Percentiles rank a stretch among this genome's conserved stretches.
phyloP scores from a whole-genome alignment of 306 rosid genomes.

The Erythrophleum fordii region DNA sequence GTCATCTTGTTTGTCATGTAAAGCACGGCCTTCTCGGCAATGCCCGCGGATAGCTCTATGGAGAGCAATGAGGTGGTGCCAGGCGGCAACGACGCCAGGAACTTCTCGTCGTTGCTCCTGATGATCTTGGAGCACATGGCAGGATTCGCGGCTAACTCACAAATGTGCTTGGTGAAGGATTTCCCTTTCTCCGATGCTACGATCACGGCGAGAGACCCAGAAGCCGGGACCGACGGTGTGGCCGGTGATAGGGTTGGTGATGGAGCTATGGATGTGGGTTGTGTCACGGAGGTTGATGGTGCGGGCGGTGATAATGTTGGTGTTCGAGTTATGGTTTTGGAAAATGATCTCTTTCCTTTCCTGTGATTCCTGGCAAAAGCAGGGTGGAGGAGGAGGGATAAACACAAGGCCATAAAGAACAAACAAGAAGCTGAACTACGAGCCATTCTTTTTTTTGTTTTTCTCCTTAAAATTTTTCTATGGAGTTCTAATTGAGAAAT shows the following conservation, averaged over 20 bases:
- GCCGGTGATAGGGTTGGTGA: not conserved
- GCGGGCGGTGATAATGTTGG: not conserved
- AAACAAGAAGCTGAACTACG: not conserved
- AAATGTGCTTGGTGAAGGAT: conserved; percentile 1
- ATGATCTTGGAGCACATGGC: not conserved
- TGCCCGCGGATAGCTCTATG: not conserved
- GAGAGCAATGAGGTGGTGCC: not conserved
- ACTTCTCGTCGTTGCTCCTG: not conserved
- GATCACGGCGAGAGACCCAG: not conserved
- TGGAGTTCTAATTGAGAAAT: not conserved
- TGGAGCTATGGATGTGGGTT: not conserved
- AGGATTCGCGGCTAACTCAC: not conserved
- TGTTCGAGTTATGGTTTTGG: not conserved
- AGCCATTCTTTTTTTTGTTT: not conserved
- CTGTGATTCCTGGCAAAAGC: not conserved
- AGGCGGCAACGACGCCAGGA: not conserved
- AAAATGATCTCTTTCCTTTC: not conserved
- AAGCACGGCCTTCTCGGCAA: not conserved
- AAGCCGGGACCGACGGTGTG: not conserved
- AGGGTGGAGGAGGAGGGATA: not conserved
- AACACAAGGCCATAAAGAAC: not conserved
- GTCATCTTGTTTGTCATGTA: not conserved
- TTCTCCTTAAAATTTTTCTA: not conserved
- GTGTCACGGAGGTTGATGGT: too few species aligned
- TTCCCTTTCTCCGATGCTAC: not conserved